Evolutionary conservation across 352 stramenopile species (phyloP), one percentile per base, ranked within the genome.

Genomic region (Phytophthora sp.): DNA sequence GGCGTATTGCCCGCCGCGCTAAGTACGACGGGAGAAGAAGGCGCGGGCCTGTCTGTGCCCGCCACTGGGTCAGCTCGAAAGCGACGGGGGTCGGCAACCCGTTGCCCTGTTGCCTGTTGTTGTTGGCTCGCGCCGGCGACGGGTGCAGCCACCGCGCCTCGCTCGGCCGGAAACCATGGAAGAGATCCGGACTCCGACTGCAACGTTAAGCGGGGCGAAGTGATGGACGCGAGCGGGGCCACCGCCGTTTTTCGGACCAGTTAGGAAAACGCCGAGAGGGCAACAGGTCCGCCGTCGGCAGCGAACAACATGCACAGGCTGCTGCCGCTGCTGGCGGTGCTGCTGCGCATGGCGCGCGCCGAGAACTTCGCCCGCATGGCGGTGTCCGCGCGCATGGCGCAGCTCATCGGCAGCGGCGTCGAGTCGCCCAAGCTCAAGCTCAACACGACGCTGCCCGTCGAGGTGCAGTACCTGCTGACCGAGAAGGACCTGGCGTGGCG

Each of bases 311-410:
- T n/a, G n/a, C n/a, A n/a, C n/a, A n/a, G n/a, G 37, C 9, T 44
- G 15, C 20, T 59, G 39, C 48, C 62, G 45, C 28, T 66, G 7
- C 27, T 62, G n/a, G 37, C 31, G 20, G 17, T 41, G 45, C 32
- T 54, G 17, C 17, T 41, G 13, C 27, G 13, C 7, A 6, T 23
- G 9, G 44, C 54, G 9, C 9, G 59, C 17, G 66, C 66, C 0
- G 26, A 51, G 17, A 62, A 59, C 18, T 68, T 72, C 32, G 63
- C 44, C 1, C 58, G 41, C 2, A 24, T 66, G 51, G 54, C 42
- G 6, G 56, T 81, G 38, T 73, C 72, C 26, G 27, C 48, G 26
- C 72, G 72, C n/a, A 66, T 84, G 26, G 51, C 35, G 17, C 38
- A 65, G 23, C 65, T 76, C 15, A 51, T 75, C 30, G 23, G 39